phyloP scores from a whole-genome alignment of 768 basidiomycete species.

The Grammothele lineata region DNA sequence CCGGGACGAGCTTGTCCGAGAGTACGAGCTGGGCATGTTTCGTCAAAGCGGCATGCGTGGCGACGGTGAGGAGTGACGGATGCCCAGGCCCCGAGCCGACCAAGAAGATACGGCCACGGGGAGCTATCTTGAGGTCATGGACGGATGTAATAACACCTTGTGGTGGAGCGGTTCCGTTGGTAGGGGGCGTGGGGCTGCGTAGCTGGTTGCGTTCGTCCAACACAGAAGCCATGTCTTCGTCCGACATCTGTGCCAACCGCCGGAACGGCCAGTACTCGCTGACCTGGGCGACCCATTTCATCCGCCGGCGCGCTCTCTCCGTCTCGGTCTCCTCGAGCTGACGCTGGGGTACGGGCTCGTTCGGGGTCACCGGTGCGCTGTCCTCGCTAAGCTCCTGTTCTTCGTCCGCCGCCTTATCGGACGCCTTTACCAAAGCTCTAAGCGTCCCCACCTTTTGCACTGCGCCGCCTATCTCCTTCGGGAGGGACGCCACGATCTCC shows the following conservation, averaged over 20 bases:
- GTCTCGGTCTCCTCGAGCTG: slow-evolving; percentile 36
- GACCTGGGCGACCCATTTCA: slow-evolving; percentile 93
- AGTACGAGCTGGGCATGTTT: slow-evolving; percentile 82
- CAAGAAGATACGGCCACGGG: slow-evolving; percentile 74
- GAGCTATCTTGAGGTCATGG: slow-evolving; percentile 19
- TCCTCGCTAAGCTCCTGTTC: slow-evolving; percentile 53
- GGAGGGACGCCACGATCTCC: slow-evolving; percentile 75
- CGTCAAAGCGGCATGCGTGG: slow-evolving; percentile 78
- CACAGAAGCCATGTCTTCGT: slow-evolving; percentile 62
- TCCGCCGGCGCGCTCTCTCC: slow-evolving; percentile 50
- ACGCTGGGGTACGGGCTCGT: slow-evolving; percentile 61
- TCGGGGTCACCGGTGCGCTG: slow-evolving; percentile 52
- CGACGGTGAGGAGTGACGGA: slow-evolving; percentile 85
- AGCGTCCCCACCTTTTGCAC: slow-evolving; percentile 71
- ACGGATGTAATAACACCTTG: slow-evolving; percentile 24
- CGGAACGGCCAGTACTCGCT: slow-evolving; percentile 95
- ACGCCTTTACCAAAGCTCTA: slow-evolving; percentile 47
- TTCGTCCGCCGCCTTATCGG: slow-evolving; percentile 19
- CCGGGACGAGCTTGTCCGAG: slow-evolving; percentile 94
- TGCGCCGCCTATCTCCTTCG: slow-evolving; percentile 68
- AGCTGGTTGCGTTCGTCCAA: too few relatives aligned
- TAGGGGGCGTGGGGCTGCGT: too few relatives aligned
- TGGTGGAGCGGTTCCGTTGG: too few relatives aligned
- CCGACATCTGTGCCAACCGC: slow-evolving; percentile 64
- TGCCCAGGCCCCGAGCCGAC: slow-evolving; percentile 96